Evolutionary conservation across 371 early-diverging fungal species (phyloP).

Genomic region (Lichtheimia corymbifera): DNA sequence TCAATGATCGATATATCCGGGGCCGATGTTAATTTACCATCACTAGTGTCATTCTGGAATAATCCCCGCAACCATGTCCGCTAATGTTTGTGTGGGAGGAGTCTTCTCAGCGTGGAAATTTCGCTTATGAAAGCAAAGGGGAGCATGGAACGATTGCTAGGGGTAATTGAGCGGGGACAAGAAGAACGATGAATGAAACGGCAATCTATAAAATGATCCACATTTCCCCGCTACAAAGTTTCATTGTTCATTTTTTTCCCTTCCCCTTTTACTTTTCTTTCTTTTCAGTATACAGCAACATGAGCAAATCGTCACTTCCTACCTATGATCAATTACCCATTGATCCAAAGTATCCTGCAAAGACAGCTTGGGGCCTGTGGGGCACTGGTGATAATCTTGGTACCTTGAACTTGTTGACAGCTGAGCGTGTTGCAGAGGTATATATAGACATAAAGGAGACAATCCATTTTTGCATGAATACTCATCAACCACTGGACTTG

Average conservation of each 20-base stretch:
- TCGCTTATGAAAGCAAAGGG: too few relatives aligned
- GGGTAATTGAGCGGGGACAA: too few relatives aligned
- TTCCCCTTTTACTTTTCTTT: background rate
- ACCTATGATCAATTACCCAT: constrained; percentile 26
- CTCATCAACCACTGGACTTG: background rate
- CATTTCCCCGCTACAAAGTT: background rate
- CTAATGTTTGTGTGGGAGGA: too few relatives aligned
- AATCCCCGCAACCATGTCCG: too few relatives aligned
- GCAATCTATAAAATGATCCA: background rate
- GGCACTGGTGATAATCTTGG: constrained; percentile 47
- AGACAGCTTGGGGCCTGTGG: constrained; percentile 50
- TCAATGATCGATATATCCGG: too few relatives aligned
- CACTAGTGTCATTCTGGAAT: too few relatives aligned
- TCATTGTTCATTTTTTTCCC: background rate
- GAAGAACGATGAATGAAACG: background rate
- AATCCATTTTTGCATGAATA: background rate
- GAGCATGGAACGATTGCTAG: too few relatives aligned
- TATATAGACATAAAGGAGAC: background rate
- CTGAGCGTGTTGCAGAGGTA: constrained; percentile 35
- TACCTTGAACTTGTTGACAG: constrained; percentile 43
- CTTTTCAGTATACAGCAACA: background rate
- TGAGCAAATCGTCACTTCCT: constrained; percentile 11
- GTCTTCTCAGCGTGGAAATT: too few relatives aligned
- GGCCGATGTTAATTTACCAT: too few relatives aligned
- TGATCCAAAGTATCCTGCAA: constrained; percentile 22